Evolutionary conservation across 2,329 filamentous ascomycete species (phyloP).

Genomic region (Xylaria arbuscula): DNA sequence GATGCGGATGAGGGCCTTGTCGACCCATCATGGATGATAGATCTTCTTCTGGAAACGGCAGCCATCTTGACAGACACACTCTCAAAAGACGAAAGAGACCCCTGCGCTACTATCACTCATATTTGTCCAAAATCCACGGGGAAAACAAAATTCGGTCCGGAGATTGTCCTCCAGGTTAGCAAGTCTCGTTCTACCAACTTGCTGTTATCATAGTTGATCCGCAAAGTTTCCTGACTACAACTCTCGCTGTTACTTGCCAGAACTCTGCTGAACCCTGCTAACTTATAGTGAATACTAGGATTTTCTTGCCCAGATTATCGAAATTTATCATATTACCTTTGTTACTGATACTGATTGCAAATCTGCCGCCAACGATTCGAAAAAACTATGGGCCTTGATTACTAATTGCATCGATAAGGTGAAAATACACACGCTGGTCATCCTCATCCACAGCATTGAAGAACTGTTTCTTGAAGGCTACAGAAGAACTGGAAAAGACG

Average conservation of each 20-base stretch:
- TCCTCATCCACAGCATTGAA: slow-evolving; percentile 14
- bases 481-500: neutral
- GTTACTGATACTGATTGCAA: neutral
- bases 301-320: slow-evolving; percentile 23
- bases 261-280: no score
- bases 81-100: neutral
- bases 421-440: slow-evolving; percentile 10
- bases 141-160: neutral
- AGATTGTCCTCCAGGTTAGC: slow-evolving; percentile 14
- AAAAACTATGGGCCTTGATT: slow-evolving; percentile 11
- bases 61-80: neutral
- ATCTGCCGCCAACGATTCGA: neutral
- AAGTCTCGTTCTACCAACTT: neutral
- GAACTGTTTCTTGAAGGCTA: slow-evolving; percentile 1
- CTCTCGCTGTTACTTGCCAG: neutral
- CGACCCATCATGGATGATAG: slow-evolving; percentile 14
- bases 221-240: neutral
- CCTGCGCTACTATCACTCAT: neutral
- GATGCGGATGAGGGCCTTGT: neutral
- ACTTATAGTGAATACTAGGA: neutral
- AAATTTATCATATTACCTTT: neutral
- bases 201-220: neutral
- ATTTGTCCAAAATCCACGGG: neutral
- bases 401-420: neutral
- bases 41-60: slow-evolving; percentile 11